Evolutionary conservation across 177 flowering plant genomes (phyloP), one percentile per base, ranked within the genome.

Genomic region (Vitis hybrid): DNA sequence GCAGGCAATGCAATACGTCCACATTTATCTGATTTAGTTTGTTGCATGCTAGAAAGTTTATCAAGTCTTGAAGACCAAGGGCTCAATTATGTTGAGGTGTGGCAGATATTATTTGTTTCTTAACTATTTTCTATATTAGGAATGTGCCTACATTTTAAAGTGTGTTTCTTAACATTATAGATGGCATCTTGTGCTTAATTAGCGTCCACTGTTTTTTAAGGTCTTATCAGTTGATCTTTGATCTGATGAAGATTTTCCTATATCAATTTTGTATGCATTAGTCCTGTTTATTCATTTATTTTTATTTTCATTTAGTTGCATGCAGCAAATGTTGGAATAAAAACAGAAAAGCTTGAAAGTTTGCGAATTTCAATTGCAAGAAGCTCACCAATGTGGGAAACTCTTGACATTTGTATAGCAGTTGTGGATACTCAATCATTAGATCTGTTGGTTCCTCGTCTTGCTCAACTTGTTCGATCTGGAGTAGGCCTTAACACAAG

Each of bases 301-400:
- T 11, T 60, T 32, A 24, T 67, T 68, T 12, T 59, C 50, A 75
- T 68, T 56, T 72, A 95, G 99, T 72, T 90, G 88, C 99, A 95
- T 80, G 97, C 98, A 51, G 90, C 77, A 67, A 95, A 88, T 74
- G 84, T 74, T 75, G 98, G 99, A 62, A 84, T 93, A 78, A 88
- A 93, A 60, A 75, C 89, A 46, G 99, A 95, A 70, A 95, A 91
- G 82, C 98, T 95, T 75, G 99, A 95, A 74, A 93, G 79, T 77
- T 79, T 95, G 76, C 91, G 99, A 55, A 83, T 95, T 76, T 86
- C 99, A 63, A 90, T 90, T 72, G 92, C 99, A 59, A 95, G 88
- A 80, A 88, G 96, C 70, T 95, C 99, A 76, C 91, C 98, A 50
- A 93, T 95, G 99, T 95, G 99, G 99, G 99, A 93, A 83, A 95